A percentile compares a stretch with the other conserved stretches of the same genome.
Evolutionary conservation across 1,139 yeast species (phyloP).

Genomic region (Scheffersomyces quercinus): DNA sequence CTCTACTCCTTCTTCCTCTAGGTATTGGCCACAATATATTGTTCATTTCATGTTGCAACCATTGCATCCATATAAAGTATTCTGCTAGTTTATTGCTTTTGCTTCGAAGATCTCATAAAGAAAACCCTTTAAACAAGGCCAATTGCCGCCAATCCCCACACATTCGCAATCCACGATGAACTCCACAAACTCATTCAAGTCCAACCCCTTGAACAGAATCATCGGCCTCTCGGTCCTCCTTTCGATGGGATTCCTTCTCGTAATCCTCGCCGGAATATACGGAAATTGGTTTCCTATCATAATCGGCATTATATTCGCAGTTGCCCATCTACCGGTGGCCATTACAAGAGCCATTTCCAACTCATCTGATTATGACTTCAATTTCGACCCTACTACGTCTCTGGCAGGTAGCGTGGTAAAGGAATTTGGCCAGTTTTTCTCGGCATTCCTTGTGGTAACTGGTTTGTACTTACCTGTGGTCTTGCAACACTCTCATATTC

Average conservation of each 20-base stretch:
- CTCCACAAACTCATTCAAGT: conserved; percentile 25
- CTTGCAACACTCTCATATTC: conserved; percentile 62
- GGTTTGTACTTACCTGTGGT: conserved; percentile 70
- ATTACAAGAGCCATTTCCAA: conserved; percentile 34
- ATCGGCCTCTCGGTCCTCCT: conserved; percentile 72
- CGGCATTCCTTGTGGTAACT: conserved; percentile 65
- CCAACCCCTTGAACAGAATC: conserved; percentile 69
- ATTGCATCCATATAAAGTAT: too few relatives aligned
- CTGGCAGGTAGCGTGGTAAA: conserved; percentile 31
- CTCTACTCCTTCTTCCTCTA: too few relatives aligned
- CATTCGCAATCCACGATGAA: conserved; percentile 21
- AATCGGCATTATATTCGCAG: conserved; percentile 50
- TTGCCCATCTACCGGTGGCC: conserved; percentile 71
- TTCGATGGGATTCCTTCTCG: conserved; percentile 75
- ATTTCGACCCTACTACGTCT: conserved; percentile 40
- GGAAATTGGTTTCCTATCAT: conserved; percentile 79
- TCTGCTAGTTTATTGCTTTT: too few relatives aligned
- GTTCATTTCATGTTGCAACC: too few relatives aligned
- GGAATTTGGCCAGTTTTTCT: conserved; percentile 68
- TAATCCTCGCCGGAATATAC: conserved; percentile 73
- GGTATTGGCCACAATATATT: too few relatives aligned
- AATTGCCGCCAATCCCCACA: background rate
- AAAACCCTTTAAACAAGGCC: background rate
- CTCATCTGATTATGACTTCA: conserved; percentile 46
- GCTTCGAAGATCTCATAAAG: too few relatives aligned